A percentile compares a stretch with the other conserved stretches of the same genome.
These are phyloP conservation scores for Suillus fuscotomentosus DNA, from an alignment of 768 basidiomycete genomes.

Conservation along the genomic window DNA sequence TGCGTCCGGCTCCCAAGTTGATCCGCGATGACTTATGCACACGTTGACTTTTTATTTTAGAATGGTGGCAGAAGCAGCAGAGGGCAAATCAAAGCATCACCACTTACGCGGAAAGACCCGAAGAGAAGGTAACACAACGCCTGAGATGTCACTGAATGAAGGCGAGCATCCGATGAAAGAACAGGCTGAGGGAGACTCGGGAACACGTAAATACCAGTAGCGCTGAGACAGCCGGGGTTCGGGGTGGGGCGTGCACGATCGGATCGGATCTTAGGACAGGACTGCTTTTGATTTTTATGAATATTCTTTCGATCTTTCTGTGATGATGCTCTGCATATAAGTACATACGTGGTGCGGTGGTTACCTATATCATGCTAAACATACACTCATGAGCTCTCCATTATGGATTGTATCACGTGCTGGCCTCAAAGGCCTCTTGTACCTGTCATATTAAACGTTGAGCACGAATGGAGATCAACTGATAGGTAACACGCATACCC, in stretches of 20 bases:
- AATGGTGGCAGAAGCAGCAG: constrained; percentile 85
- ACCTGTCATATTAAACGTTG: not conserved
- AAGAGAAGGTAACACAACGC: constrained; percentile 40
- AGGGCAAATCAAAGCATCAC: constrained; percentile 63
- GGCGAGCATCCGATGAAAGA: constrained; percentile 24
- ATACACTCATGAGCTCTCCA: not conserved
- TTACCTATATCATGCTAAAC: not conserved
- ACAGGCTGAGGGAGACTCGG: constrained; percentile 5
- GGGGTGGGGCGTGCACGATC: not conserved
- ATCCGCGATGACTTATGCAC: not conserved
- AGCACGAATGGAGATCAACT: not conserved
- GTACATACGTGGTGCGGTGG: not conserved
- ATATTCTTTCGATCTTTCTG: not conserved
- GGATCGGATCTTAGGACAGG: not conserved
- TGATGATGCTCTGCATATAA: not conserved
- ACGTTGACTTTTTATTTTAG: constrained; percentile 35
- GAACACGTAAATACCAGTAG: constrained; percentile 5
- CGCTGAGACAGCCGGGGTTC: not conserved
- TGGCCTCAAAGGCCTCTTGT: not conserved
- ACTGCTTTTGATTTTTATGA: constrained; percentile 1
- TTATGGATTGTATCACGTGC: not conserved
- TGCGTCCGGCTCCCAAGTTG: constrained; percentile 32
- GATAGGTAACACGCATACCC: constrained; percentile 37
- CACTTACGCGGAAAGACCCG: constrained; percentile 27
- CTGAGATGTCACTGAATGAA: constrained; percentile 30